Evolutionary conservation across 352 stramenopile species (phyloP), one percentile per base, ranked within the genome.

Genomic region (Phytophthora pini): DNA sequence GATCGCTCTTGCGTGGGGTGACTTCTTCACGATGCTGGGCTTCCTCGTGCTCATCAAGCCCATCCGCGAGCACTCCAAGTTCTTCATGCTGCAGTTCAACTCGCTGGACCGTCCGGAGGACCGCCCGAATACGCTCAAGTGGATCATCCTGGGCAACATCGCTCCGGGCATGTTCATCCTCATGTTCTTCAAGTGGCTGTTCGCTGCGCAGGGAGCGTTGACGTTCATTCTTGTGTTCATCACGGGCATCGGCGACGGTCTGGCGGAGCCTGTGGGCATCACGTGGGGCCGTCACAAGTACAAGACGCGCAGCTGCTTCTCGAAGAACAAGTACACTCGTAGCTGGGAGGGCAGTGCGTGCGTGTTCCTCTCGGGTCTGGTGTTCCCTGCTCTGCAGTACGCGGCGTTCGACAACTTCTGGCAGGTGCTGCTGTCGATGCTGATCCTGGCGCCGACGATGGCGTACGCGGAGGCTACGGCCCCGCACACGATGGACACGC

Each of bases 51-150:
- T 95, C 36, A 95, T 95, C 75, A 93, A 93, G 70, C 87, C 87
- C 7, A 74, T 95, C 15, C 84, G 87, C 15, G 87, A 95, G 50
- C 73, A 82, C 55, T 89, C 79, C 38, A 85, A 72, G 61, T 92
- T 95, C 64, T 94, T 95, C 56, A 95, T 95, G 87, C 77, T 95
- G 50, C 87, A 95, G 74, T 95, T 95, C 72, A 95, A 95, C 74
- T 93, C 87, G 51, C 75, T 95, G 20, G 87, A 94, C 59, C 87
- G 87, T 15, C 87, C 87, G 1, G 87, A 95, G 52, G 87, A 95
- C 59, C 82, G 87, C 10, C 87, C 87, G 27, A 75, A 95, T 76
- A 95, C 87, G 68, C 77, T 95, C 54, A 93, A 90, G 71, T 95
- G 87, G 87, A 87, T 95, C 72, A 88, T 94, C 55, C 68, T 88